Conservation (phyloP, 2,329 filamentous ascomycete species). For the Colletotrichum higginsianum region DNA sequence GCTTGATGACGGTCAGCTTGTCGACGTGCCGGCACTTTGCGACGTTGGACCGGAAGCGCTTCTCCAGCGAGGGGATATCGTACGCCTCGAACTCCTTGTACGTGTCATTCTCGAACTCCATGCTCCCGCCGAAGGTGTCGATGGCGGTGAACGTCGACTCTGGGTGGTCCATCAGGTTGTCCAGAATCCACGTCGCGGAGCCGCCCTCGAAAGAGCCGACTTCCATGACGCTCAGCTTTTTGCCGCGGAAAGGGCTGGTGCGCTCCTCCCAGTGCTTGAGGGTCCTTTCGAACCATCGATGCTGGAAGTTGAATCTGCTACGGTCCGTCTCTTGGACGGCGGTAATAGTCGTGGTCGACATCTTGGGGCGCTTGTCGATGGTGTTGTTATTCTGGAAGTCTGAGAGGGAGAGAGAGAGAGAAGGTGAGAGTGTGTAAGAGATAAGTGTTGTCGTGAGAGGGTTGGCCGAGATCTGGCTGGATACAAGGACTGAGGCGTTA, state of each 20-base stretch:
- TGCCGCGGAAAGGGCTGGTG: not conserved
- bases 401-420: not conserved
- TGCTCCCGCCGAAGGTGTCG: slow-evolving; percentile 16
- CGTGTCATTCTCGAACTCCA: slow-evolving; percentile 12
- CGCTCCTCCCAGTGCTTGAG: not conserved
- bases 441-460: not conserved
- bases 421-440: not conserved
- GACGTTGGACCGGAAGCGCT: not conserved
- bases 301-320: slow-evolving; percentile 1
- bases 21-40: not conserved
- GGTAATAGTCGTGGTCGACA: not conserved
- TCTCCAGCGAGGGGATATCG: not conserved
- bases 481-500: not conserved
- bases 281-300: not conserved
- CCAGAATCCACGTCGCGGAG: not conserved
- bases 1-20: not conserved
- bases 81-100: not conserved
- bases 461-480: not conserved
- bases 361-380: not conserved
- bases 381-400: not conserved
- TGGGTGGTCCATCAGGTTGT: slow-evolving; percentile 2
- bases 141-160: slow-evolving; percentile 7
- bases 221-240: not conserved
- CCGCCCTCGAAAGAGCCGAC: slow-evolving; percentile 2
- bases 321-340: not conserved